Conservation (phyloP, 495 filamentous ascomycete species). For the Recurvomyces mirabilis region DNA sequence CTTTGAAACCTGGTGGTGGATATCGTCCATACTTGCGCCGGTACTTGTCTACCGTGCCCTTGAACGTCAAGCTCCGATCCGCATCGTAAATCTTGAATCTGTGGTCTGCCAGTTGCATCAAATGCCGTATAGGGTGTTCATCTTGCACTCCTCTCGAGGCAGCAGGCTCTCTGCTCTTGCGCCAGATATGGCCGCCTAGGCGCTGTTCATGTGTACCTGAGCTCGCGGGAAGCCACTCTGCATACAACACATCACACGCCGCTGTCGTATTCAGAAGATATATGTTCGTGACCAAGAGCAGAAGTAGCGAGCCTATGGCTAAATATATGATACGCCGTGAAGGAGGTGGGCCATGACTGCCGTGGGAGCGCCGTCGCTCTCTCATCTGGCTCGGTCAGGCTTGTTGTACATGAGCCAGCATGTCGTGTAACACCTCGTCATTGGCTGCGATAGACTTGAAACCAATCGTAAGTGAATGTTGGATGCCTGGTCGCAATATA, state of each 20-base stretch:
- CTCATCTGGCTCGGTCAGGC: too few relatives aligned
- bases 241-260: background rate
- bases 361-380: too few relatives aligned
- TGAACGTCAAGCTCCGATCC: slow-evolving; percentile 37
- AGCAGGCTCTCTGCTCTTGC: slow-evolving; percentile 3
- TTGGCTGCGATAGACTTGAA: too few relatives aligned
- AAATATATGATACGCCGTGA: too few relatives aligned
- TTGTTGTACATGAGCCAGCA: too few relatives aligned
- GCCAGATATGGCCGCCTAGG: slow-evolving; percentile 1
- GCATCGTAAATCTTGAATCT: slow-evolving; percentile 22
- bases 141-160: slow-evolving; percentile 10
- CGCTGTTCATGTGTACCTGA: background rate
- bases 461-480: too few relatives aligned
- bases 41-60: slow-evolving; percentile 50
- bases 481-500: too few relatives aligned
- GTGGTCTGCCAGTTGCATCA: slow-evolving; percentile 28
- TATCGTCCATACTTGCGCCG: slow-evolving; percentile 52
- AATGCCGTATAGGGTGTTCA: slow-evolving; percentile 25
- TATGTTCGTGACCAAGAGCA: too few relatives aligned
- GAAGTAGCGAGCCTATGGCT: too few relatives aligned
- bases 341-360: too few relatives aligned
- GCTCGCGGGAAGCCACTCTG: slow-evolving; percentile 1
- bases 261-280: background rate
- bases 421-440: too few relatives aligned
- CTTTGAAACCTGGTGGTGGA: slow-evolving; percentile 60